Conservation (phyloP, 345 rosid species). For the thale cress (Arabidopsis thaliana) region DNA sequence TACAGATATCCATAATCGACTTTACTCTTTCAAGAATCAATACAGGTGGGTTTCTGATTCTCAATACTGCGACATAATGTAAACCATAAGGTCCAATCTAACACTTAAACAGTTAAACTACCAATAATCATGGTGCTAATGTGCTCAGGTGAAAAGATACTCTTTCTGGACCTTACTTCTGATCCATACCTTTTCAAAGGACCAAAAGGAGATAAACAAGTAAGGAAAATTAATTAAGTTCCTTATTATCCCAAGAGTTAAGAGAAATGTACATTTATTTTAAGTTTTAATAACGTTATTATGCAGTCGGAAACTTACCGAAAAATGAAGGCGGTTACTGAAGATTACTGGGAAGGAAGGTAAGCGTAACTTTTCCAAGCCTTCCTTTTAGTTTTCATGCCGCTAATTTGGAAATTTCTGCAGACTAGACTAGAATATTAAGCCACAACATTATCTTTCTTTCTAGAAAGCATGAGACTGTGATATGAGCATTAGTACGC, state of each 20-base stretch:
- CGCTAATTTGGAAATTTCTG: not conserved
- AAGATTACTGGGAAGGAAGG: constrained; percentile 95
- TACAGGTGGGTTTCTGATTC: constrained; percentile 59
- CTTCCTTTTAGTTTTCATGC: not conserved
- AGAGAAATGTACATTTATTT: constrained; percentile 1
- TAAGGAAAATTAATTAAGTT: constrained; percentile 37
- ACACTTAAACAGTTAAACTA: not conserved
- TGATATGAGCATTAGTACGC: not conserved
- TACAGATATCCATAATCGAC: constrained; percentile 77
- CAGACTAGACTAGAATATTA: constrained; percentile 7
- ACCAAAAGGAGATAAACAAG: constrained; percentile 93
- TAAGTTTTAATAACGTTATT: constrained; percentile 22
- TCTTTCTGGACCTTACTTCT: constrained; percentile 80
- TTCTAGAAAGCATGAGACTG: constrained; percentile 6
- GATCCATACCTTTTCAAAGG: constrained; percentile 91
- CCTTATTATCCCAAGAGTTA: not conserved
- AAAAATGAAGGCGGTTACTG: constrained; percentile 75
- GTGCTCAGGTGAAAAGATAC: constrained; percentile 74
- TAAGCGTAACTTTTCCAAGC: constrained; percentile 36
- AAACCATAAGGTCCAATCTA: not conserved
- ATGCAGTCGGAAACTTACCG: constrained; percentile 92
- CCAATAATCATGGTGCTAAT: constrained; percentile 12
- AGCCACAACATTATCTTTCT: constrained; percentile 1
- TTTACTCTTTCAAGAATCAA: constrained; percentile 94
- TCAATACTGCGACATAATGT: not conserved